Evolutionary conservation across 352 stramenopile species (phyloP).

Genomic region (Phytopythium sindhum): DNA sequence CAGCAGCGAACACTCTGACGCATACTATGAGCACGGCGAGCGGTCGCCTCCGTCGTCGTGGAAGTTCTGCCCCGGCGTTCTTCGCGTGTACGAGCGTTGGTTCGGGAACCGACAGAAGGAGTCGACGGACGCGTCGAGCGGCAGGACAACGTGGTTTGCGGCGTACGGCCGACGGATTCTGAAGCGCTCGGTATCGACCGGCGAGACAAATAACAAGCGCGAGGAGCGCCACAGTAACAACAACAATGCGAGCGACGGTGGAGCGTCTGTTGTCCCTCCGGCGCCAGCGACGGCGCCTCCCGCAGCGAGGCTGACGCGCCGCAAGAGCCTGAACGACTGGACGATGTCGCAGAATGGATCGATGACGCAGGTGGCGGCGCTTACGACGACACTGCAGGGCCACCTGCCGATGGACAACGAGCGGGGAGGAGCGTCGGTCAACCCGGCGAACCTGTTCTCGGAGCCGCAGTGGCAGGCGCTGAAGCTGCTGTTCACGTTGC

Average conservation of each 20-base stretch:
- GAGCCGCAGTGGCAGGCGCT: slow-evolving; percentile 70
- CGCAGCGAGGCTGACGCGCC: slow-evolving; percentile 9
- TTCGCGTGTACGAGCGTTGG: slow-evolving; percentile 67
- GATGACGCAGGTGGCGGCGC: slow-evolving; percentile 27
- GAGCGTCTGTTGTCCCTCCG: slow-evolving; percentile 7
- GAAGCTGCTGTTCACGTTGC: slow-evolving; percentile 67
- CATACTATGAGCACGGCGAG: background rate
- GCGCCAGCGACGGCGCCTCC: slow-evolving; percentile 12
- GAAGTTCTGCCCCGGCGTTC: slow-evolving; percentile 64
- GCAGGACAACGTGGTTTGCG: background rate
- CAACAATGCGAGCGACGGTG: background rate
- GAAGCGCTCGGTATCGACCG: slow-evolving; percentile 23
- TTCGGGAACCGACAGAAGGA: slow-evolving; percentile 16
- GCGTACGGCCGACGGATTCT: background rate
- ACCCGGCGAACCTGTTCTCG: slow-evolving; percentile 58
- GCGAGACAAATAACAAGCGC: slow-evolving; percentile 13
- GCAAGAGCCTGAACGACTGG: slow-evolving; percentile 42
- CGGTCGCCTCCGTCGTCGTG: slow-evolving; percentile 11
- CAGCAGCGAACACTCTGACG: slow-evolving; percentile 9
- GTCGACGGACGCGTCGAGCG: background rate
- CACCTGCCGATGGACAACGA: slow-evolving; percentile 14
- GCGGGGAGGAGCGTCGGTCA: background rate
- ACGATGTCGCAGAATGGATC: slow-evolving; percentile 17
- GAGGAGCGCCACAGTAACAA: slow-evolving; percentile 3
- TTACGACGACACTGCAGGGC: slow-evolving; percentile 29